A percentile compares a stretch with the other conserved stretches of the same genome.
These are phyloP conservation scores for Aspergillus ochraceus DNA, from an alignment of 2,329 filamentous ascomycete species.

Conservation along the genomic window DNA sequence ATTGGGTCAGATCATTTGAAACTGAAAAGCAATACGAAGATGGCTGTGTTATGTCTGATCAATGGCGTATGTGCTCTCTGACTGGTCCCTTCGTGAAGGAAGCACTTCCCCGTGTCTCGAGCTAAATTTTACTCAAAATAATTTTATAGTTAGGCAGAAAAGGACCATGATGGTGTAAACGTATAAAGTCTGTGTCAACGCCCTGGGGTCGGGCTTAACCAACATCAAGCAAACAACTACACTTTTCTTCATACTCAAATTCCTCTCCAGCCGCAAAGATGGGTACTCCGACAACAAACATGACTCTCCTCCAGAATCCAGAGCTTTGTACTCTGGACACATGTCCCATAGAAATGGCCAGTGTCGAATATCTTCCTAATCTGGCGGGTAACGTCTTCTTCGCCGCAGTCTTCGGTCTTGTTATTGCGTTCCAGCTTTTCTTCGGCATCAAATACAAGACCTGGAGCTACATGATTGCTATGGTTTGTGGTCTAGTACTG, in stretches of 20 bases:
- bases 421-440: conserved; percentile 43
- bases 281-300: neutral
- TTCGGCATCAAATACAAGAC: conserved; percentile 50
- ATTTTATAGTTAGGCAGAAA: neutral
- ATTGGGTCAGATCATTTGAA: too few species aligned
- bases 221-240: neutral
- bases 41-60: neutral
- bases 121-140: neutral
- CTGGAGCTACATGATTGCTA: conserved; percentile 53
- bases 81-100: neutral
- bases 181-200: neutral
- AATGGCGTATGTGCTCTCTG: neutral
- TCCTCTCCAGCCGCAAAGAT: neutral
- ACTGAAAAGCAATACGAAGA: neutral
- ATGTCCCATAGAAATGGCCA: neutral
- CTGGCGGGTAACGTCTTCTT: conserved; percentile 56
- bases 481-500: conserved; percentile 54
- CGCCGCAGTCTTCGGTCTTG: conserved; percentile 50
- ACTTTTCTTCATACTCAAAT: neutral
- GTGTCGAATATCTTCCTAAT: neutral
- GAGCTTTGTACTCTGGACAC: neutral
- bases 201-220: neutral
- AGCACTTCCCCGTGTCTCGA: neutral
- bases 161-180: too few species aligned
- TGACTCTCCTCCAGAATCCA: neutral